phyloP scores from a whole-genome alignment of 2,329 filamentous ascomycete genomes.

The Aureobasidium lini region DNA sequence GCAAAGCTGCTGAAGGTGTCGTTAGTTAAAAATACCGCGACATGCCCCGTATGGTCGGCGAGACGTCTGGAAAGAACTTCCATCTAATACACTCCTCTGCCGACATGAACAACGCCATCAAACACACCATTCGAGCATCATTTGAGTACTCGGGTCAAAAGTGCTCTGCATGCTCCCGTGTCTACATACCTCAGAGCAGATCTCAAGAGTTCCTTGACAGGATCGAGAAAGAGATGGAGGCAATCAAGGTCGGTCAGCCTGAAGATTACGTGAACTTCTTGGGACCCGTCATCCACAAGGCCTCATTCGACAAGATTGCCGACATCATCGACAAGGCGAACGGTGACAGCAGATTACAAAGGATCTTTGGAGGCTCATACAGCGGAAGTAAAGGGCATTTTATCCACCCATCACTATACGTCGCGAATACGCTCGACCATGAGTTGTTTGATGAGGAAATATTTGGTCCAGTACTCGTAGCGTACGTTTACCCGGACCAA shows the following conservation, averaged over 20 bases:
- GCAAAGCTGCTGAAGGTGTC: conserved; percentile 26
- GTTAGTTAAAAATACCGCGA: conserved; percentile 28
- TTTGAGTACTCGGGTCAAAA: conserved; percentile 49
- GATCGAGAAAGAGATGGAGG: conserved; percentile 22
- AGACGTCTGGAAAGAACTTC: conserved; percentile 50
- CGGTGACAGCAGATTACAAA: conserved; percentile 35
- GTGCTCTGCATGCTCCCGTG: conserved; percentile 43
- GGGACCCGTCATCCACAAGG: conserved; percentile 44
- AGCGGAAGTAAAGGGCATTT: conserved; percentile 28
- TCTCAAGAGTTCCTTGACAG: conserved; percentile 27
- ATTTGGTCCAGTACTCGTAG: conserved; percentile 42
- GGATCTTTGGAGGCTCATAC: conserved; percentile 40
- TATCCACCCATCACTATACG: conserved; percentile 42
- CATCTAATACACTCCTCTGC: conserved; percentile 43
- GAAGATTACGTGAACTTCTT: conserved; percentile 36
- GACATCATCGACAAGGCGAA: conserved; percentile 40
- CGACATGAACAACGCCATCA: conserved; percentile 39
- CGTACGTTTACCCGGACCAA: conserved; percentile 43
- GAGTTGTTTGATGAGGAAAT: conserved; percentile 41
- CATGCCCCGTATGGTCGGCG: conserved; percentile 42
- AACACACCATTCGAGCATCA: conserved; percentile 41
- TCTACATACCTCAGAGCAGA: conserved; percentile 27
- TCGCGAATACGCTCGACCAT: conserved; percentile 35
- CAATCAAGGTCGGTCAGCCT: conserved; percentile 26
- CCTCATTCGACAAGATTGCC: conserved; percentile 40